Base-by-base conservation (phyloP, 345 rosid species). In the Arabis hirsuta region DNA sequence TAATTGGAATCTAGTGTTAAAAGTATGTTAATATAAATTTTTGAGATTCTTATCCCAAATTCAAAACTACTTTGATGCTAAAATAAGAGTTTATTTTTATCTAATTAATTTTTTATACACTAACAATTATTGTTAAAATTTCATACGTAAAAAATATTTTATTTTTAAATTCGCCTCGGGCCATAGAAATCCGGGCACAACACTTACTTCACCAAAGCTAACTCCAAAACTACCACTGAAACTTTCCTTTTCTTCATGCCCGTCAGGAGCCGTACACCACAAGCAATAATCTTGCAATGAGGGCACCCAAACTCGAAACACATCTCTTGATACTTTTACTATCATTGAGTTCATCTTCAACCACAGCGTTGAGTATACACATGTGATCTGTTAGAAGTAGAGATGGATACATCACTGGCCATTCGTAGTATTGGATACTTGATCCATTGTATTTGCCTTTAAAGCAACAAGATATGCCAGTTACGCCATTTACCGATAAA, bases 391-490 rank as follows among this genome's bases (percentile, higher is more conserved):
- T 36, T 34, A 56, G 13, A 36, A 36, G 62, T 31, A 13, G 39
- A 56, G 22, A 56, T 4, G 42, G 43, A 56, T 56, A 32, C 62
- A 56, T 54, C 36, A 54, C 58, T 54, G 58, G 58, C 62, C 42
- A 56, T 56, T 56, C 62, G 13, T 56, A 56, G 8, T 14, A 36
- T 5, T 16, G 24, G 9, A 56, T 26, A 12, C 39, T 29, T n/a
- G 58, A 13, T 29, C 38, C 58, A 31, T 54, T 29, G 4, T 34
- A 14, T 31, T 4, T 16, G 6, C 12, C 27, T 36, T 32, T 36
- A 7, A 56, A 14, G 24, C 44, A 14, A 36, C 62, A 56, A 14
- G 27, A 56, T 16, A 56, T 14, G 9, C 16, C 58, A 1, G 58
- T 54, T 13, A 12, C 19, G 19, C 10, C 39, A 54, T 54, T 54